These are phyloP conservation scores for Phyllosticta citrichinensis DNA, from an alignment of 2,329 filamentous ascomycete species.

Conservation along the genomic window DNA sequence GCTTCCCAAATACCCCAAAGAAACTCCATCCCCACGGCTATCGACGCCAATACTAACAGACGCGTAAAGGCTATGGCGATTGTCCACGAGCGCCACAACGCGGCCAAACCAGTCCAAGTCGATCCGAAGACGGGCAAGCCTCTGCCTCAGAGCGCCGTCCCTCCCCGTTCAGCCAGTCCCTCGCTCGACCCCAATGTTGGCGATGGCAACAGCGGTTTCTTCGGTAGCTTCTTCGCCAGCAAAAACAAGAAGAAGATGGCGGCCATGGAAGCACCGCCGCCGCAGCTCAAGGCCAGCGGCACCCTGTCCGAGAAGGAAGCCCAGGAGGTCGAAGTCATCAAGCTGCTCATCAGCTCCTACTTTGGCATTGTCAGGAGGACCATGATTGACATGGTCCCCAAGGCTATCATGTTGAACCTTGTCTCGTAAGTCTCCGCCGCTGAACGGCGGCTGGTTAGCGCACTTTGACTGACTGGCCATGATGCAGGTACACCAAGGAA, in stretches of 20 bases:
- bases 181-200: constrained; percentile 47
- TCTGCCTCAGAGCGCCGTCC: constrained; percentile 54
- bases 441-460: background rate
- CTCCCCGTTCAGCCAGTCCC: constrained; percentile 66
- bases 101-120: constrained; percentile 79
- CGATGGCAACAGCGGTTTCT: constrained; percentile 66
- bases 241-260: constrained; percentile 99
- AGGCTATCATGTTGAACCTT: constrained; percentile 95
- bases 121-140: constrained; percentile 99
- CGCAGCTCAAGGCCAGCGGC: constrained; percentile 87
- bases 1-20: constrained; percentile 31
- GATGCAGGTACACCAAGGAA: constrained; percentile 74
- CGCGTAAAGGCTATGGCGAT: constrained; percentile 74
- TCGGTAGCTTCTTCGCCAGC: constrained; percentile 94
- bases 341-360: constrained; percentile 92
- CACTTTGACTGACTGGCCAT: constrained; percentile 13
- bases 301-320: constrained; percentile 88
- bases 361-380: constrained; percentile 97
- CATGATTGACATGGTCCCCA: constrained; percentile 99
- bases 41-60: background rate
- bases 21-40: background rate
- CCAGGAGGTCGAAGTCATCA: constrained; percentile 97
- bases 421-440: constrained; percentile 59
- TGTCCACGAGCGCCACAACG: constrained; percentile 82
- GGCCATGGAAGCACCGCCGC: constrained; percentile 94